A percentile compares a stretch with the other conserved stretches of the same genome.
Evolutionary conservation across 768 basidiomycete species (phyloP).

Genomic region (Termitomyces sp.): DNA sequence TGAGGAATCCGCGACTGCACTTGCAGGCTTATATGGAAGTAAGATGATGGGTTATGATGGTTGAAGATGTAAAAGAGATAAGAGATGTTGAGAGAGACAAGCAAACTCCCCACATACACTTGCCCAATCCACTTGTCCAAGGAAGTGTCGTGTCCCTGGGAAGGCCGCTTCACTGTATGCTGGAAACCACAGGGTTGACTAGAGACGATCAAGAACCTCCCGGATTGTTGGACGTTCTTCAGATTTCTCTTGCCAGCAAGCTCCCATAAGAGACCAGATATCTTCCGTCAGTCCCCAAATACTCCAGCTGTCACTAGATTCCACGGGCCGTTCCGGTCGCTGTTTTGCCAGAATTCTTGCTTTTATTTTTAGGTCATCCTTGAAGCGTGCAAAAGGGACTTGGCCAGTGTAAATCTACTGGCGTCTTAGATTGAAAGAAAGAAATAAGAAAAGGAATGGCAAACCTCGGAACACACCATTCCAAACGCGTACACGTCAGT

Average conservation of each 20-base stretch:
- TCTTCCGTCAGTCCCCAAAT: conserved; percentile 1
- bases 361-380: neutral
- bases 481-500: neutral
- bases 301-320: neutral
- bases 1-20: no score
- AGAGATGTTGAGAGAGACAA: no score
- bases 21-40: no score
- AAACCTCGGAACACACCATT: neutral
- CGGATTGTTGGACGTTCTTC: neutral
- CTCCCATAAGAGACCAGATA: conserved; percentile 1
- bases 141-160: no score
- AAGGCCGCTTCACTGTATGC: no score
- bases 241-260: neutral
- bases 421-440: neutral
- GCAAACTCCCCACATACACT: no score
- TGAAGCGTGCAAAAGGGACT: neutral
- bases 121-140: no score
- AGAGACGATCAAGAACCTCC: neutral
- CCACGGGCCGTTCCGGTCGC: neutral
- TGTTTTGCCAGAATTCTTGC: neutral
- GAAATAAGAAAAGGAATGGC: neutral
- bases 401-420: neutral
- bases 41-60: no score
- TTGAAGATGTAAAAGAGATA: no score
- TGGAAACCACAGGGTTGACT: neutral